Evolutionary conservation across 148 eudicot species (phyloP), one percentile per base, ranked within the genome.

Genomic region (Cornus controversa): DNA sequence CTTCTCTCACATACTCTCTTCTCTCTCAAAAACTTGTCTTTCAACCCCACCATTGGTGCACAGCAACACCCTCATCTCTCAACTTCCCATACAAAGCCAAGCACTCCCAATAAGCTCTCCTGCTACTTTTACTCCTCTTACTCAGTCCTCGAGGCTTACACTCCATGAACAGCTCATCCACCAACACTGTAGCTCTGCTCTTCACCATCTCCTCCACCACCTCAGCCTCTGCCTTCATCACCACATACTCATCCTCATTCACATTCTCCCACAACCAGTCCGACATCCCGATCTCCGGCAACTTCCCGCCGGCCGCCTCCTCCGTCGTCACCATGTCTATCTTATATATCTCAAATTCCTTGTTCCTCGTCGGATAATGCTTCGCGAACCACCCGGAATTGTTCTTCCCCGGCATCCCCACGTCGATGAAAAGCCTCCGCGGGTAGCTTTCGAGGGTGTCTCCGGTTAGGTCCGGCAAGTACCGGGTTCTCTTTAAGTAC

Each of bases 41-140:
- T 63, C 82, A 90, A 1, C 93, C 91, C 93, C 97, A 92, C 95
- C 95, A 89, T 60, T 91, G 97, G 75, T 89, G 97, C 63, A 91
- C 97, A 27, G 93, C 97, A 74, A 91, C 87, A 62, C 97, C 94
- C 64, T 87, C 83, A 85, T 92, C 97, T 78, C 90, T 85, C 36
- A 91, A 78, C 82, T 87, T 87, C 58, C 97, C 97, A 83, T 92
- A 92, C 85, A 92, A 86, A 84, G 94, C 90, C 84, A 91, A 85
- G 42, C 97, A 92, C 78, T 92, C 93, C 97, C 94, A 92, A 81
- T 92, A 92, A 29, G 97, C 91, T 77, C 90, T 89, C 66, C 83
- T 86, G 66, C 84, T 88, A 29, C n/a, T 87, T 5, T 76, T 85
- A 5, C 82, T 80, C 82, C 85, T 81, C 25, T 84, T 87, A 70